Base-by-base conservation (phyloP, 768 basidiomycete species). In the Cystofilobasidium capitatum region DNA sequence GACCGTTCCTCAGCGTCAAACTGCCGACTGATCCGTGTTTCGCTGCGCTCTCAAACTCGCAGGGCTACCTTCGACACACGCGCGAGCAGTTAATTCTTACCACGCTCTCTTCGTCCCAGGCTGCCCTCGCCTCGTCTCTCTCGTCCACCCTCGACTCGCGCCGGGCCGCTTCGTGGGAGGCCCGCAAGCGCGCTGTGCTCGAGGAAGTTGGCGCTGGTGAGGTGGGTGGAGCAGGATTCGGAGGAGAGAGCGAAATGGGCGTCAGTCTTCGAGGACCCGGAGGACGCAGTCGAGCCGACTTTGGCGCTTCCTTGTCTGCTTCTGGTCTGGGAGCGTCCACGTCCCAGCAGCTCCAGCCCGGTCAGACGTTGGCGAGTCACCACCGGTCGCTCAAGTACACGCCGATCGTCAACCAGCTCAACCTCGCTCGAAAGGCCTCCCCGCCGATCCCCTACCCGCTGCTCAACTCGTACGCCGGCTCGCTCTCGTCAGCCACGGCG, bases 81-180 rank as follows among this genome's bases (percentile, higher is more conserved):
- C 90, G 94, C 73, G 92, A 97, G 74, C 91, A 93, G 76, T 90
- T 89, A 70, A 85, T 97, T 64, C 91, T 94, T 66, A 89, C 89
- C 1, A 90, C 92, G 1, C 92, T 97, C 64, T 91, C 94, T 74
- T 89, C 94, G 74, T 64, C 68, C 36, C 68, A 65, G 22, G 62
- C 63, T 9, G 54, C 63, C 24, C 58, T 69, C 42, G 31, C 58
- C 17, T 51, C 63, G 35, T 59, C 68, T 24, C 58, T 64, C 35
- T 58, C 63, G 39, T 29, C 24, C 22, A 69, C 68, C 12, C 62
- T 64, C 62, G 68, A 69, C 24, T 42, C 57, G n/a, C 62, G 68
- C 4, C 62, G 57, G 16, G 39, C 49, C 20, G 60, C 62, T 3
- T 64, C 68, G 20, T 69, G 68, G 68, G 62, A 64, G 33, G 40